Conservation (phyloP, 202 grass and related monocot genomes). For the Setaria viridis region DNA sequence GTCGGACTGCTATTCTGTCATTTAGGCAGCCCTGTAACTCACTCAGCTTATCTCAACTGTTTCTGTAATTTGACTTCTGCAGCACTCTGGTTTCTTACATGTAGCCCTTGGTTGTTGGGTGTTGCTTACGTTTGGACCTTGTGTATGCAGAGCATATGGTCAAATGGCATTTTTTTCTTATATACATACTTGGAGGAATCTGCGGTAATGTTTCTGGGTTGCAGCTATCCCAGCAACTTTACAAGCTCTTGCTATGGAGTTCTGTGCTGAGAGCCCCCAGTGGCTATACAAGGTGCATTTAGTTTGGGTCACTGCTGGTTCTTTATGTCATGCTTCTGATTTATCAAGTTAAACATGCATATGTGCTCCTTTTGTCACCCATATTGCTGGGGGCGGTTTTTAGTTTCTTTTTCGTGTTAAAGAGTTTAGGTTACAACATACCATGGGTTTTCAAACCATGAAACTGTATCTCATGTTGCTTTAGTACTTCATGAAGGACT, state of each 20-base stretch:
- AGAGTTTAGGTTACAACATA: neutral
- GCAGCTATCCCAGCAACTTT: slow-evolving; percentile 71
- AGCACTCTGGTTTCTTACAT: slow-evolving; percentile 86
- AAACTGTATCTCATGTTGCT: neutral
- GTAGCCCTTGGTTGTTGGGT: slow-evolving; percentile 76
- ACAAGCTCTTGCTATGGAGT: slow-evolving; percentile 87
- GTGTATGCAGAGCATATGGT: slow-evolving; percentile 70
- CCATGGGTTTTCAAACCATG: neutral
- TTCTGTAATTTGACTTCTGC: slow-evolving; percentile 34
- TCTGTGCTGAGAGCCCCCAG: slow-evolving; percentile 95
- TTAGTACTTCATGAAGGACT: neutral
- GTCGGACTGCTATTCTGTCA: neutral
- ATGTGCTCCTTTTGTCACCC: neutral
- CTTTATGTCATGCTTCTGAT: slow-evolving; percentile 10
- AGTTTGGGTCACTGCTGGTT: slow-evolving; percentile 13
- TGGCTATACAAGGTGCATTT: slow-evolving; percentile 94
- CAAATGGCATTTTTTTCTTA: slow-evolving; percentile 69
- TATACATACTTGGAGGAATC: slow-evolving; percentile 84
- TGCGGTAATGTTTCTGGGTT: slow-evolving; percentile 93
- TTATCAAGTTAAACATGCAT: slow-evolving; percentile 8
- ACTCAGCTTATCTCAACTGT: neutral
- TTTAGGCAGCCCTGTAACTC: neutral
- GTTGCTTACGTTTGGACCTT: slow-evolving; percentile 70
- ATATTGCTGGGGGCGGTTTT: neutral
- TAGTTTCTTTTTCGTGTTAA: neutral